phyloP scores from a whole-genome alignment of 139 green algal species.

The Volvox reticuliferus region DNA sequence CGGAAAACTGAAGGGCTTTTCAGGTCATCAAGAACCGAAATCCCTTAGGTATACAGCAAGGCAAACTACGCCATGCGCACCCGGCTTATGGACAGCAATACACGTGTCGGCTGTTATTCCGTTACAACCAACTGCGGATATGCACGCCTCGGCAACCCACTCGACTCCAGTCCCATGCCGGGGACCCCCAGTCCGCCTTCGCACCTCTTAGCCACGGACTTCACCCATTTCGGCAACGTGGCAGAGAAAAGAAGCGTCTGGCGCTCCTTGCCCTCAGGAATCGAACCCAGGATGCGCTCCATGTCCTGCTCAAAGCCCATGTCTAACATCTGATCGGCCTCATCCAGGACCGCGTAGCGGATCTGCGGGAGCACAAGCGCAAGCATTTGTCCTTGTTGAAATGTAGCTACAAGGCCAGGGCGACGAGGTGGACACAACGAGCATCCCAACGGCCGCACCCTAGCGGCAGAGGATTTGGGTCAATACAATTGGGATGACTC shows the following conservation, averaged over 20 bases:
- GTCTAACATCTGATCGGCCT: conserved; percentile 98
- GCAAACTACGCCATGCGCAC: no score
- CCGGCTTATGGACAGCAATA: no score
- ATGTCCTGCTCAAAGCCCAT: conserved; percentile 99
- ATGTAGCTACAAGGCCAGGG: background rate
- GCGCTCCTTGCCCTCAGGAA: conserved; percentile 66
- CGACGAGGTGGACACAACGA: conserved; percentile 3
- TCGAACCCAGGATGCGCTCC: conserved; percentile 72
- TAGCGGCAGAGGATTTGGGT: no score
- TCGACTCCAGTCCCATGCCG: no score
- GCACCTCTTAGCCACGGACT: conserved; percentile 78
- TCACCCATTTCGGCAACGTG: conserved; percentile 97
- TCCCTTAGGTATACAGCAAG: no score
- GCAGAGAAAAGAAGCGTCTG: conserved; percentile 98
- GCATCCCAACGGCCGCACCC: no score
- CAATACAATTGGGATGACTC: no score
- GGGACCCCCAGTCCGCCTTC: background rate
- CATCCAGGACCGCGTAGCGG: conserved; percentile 94
- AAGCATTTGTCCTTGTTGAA: background rate
- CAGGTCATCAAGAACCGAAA: no score
- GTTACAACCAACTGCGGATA: no score
- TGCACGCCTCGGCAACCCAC: no score
- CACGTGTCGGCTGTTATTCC: no score
- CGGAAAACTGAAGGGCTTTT: no score
- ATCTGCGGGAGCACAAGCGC: conserved; percentile 60